Evolutionary conservation across 164 flowering plant species (phyloP).

Genomic region (Macadamia integrifolia): DNA sequence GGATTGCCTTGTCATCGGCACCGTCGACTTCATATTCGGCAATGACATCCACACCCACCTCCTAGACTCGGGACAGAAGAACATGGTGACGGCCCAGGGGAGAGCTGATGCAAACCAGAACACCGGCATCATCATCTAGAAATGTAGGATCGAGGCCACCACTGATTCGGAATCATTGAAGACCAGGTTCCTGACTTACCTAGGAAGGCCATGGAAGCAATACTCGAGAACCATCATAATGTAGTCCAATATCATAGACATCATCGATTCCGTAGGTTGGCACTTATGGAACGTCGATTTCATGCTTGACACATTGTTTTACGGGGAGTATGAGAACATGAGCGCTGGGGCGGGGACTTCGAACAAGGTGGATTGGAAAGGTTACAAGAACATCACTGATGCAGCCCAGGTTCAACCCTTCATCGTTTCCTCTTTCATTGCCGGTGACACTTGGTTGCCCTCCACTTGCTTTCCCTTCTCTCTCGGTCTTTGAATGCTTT

Average conservation of each 20-base stretch:
- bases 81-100: conserved; percentile 82
- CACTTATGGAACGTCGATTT: conserved; percentile 57
- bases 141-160: conserved; percentile 56
- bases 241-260: conserved; percentile 44
- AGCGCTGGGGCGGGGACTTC: conserved; percentile 64
- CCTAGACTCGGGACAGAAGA: conserved; percentile 51
- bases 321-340: conserved; percentile 56
- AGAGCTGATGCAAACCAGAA: conserved; percentile 74
- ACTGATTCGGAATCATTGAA: conserved; percentile 38
- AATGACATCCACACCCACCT: conserved; percentile 71
- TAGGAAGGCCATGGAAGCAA: conserved; percentile 81
- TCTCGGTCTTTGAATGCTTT: too few relatives aligned
- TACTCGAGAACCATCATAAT: conserved; percentile 66
- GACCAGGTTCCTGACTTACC: conserved; percentile 44
- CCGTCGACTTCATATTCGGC: conserved; percentile 85
- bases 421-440: conserved; percentile 44
- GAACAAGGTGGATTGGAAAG: conserved; percentile 59
- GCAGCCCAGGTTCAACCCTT: conserved; percentile 43
- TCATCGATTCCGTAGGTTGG: conserved; percentile 70
- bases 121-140: conserved; percentile 70
- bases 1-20: conserved; percentile 52
- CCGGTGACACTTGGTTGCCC: conserved; percentile 47
- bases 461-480: conserved; percentile 60
- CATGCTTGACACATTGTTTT: conserved; percentile 51
- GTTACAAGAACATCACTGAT: conserved; percentile 41